Percentiles rank a stretch among this genome's conserved stretches.
Evolutionary conservation across 768 basidiomycete species (phyloP).

Genomic region (Russula lepida): DNA sequence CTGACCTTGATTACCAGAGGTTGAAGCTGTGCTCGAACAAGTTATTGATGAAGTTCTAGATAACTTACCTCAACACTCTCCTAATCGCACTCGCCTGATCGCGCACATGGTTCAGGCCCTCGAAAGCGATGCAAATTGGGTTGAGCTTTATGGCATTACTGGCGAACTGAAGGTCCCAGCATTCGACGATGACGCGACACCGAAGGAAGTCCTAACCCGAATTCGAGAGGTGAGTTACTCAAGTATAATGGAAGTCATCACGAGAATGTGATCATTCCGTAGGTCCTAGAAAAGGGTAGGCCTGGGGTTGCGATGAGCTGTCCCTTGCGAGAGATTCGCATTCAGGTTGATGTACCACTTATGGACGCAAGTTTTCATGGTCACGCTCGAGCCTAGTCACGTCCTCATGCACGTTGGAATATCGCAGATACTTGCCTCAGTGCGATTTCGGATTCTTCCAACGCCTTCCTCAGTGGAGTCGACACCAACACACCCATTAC

Average conservation of each 20-base stretch:
- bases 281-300: conserved; percentile 36
- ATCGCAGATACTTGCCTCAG: conserved; percentile 57
- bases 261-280: conserved; percentile 7
- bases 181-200: conserved; percentile 27
- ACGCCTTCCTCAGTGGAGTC: conserved; percentile 35
- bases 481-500: conserved; percentile 5
- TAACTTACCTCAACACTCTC: conserved; percentile 28
- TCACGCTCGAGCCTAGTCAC: background rate
- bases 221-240: conserved; percentile 31
- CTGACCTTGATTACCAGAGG: conserved; percentile 40
- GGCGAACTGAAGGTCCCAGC: conserved; percentile 58
- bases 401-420: conserved; percentile 4
- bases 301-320: conserved; percentile 29
- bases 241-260: conserved; percentile 22
- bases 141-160: conserved; percentile 59
- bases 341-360: conserved; percentile 78
- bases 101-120: conserved; percentile 48
- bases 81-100: conserved; percentile 38
- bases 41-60: conserved; percentile 38
- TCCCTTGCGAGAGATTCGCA: conserved; percentile 66
- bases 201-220: conserved; percentile 23
- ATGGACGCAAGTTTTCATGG: conserved; percentile 53
- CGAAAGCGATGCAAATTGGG: conserved; percentile 57
- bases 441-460: conserved; percentile 40
- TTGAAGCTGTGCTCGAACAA: conserved; percentile 50